Percentiles rank a stretch among this genome's conserved stretches.
phyloP scores from a whole-genome alignment of 306 rosid species.

The Begonia loranthoides region DNA sequence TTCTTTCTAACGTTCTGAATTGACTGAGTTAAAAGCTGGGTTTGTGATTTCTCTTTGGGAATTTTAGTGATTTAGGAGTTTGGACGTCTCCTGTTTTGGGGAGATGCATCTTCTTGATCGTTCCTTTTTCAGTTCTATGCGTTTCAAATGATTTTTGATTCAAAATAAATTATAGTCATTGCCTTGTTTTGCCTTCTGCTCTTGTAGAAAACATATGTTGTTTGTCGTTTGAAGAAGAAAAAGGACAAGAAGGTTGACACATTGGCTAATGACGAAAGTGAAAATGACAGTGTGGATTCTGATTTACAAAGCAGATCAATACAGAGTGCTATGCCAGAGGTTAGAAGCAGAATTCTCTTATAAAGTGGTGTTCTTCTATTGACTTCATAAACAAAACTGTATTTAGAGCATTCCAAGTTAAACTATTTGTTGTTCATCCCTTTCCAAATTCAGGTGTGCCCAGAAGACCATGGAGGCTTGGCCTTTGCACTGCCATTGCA shows the following conservation, averaged over 20 bases:
- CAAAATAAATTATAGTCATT: not conserved
- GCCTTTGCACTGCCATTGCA: too few species aligned
- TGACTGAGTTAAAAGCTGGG: too few species aligned
- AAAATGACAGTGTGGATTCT: slow-evolving; percentile 9
- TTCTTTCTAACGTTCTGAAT: not conserved
- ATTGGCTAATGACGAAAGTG: too few species aligned
- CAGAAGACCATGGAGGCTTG: too few species aligned
- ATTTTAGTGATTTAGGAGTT: too few species aligned
- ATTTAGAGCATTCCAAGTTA: too few species aligned
- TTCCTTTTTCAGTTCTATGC: not conserved
- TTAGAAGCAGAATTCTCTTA: slow-evolving; percentile 18
- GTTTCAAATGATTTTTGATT: not conserved
- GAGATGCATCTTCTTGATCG: not conserved
- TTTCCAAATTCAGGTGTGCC: too few species aligned
- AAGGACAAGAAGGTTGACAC: slow-evolving; percentile 19
- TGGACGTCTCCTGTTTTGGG: too few species aligned
- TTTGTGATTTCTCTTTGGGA: too few species aligned
- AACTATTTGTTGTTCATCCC: too few species aligned
- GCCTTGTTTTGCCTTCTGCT: slow-evolving; percentile 8
- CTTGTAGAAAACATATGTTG: slow-evolving; percentile 32
- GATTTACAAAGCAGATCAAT: slow-evolving; percentile 6
- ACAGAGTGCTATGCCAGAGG: slow-evolving; percentile 10
- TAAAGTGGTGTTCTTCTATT: too few species aligned
- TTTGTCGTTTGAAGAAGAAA: slow-evolving; percentile 30
- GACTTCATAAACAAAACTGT: too few species aligned